Conservation (phyloP, 2,329 filamentous ascomycete genomes). For the Claviceps monticola region DNA sequence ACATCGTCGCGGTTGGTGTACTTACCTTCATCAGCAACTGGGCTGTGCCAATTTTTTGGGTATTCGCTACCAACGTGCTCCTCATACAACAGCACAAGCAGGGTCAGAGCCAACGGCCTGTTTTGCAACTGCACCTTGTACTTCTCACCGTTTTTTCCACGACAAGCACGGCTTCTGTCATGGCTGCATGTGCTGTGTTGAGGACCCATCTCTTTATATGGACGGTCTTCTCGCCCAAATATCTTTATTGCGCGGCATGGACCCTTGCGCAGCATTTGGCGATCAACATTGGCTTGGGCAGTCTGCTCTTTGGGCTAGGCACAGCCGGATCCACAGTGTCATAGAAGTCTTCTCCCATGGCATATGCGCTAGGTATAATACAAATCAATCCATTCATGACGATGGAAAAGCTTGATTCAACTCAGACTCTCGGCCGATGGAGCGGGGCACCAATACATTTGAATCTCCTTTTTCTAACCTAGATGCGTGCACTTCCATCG, state of each 20-base stretch:
- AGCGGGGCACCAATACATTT: background rate
- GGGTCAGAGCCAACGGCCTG: slow-evolving; percentile 11
- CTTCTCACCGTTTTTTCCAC: slow-evolving; percentile 59
- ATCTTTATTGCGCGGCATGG: slow-evolving; percentile 86
- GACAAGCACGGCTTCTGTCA: slow-evolving; percentile 55
- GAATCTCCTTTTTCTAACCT: background rate
- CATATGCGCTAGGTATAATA: background rate
- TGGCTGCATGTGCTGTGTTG: slow-evolving; percentile 74
- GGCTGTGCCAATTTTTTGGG: slow-evolving; percentile 84
- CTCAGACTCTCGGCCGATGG: background rate
- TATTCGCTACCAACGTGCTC: slow-evolving; percentile 48
- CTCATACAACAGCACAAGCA: slow-evolving; percentile 28
- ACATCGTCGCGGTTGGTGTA: slow-evolving; percentile 63
- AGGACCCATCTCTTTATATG: slow-evolving; percentile 91
- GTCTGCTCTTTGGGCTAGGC: slow-evolving; percentile 42
- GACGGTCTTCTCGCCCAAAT: slow-evolving; percentile 98
- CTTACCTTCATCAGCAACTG: slow-evolving; percentile 85
- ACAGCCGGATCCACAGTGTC: slow-evolving; percentile 8
- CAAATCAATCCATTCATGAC: too few species aligned
- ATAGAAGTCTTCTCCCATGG: background rate
- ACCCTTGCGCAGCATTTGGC: slow-evolving; percentile 64
- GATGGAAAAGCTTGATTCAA: too few species aligned
- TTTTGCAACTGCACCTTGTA: slow-evolving; percentile 40
- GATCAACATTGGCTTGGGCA: slow-evolving; percentile 52
- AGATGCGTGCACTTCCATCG: background rate